Evolutionary conservation across 371 early-diverging fungal genomes (phyloP).

Genomic region (Entomophthora muscae): DNA sequence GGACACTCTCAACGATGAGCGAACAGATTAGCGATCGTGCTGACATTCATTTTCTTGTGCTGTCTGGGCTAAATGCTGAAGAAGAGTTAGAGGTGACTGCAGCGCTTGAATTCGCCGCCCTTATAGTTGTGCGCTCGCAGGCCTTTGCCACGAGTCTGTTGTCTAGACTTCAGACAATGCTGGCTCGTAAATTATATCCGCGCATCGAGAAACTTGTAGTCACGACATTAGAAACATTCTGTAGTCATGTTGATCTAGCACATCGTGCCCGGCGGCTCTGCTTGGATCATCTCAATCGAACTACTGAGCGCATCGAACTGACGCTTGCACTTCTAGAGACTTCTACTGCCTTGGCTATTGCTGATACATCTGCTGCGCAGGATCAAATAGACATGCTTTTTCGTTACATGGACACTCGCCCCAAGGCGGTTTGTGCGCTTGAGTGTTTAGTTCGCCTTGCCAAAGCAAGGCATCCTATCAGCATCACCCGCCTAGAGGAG

Average conservation of each 20-base stretch:
- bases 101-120: background rate
- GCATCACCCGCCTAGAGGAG: background rate
- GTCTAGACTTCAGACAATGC: background rate
- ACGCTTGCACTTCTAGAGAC: background rate
- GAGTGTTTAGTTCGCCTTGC: background rate
- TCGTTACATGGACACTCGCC: background rate
- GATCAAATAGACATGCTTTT: background rate
- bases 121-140: background rate
- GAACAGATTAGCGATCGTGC: background rate
- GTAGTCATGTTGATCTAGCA: background rate
- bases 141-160: background rate
- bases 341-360: background rate
- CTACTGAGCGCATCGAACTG: background rate
- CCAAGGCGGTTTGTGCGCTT: background rate
- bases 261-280: background rate
- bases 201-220: background rate
- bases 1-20: background rate
- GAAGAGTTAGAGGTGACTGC: background rate
- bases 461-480: background rate
- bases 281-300: background rate
- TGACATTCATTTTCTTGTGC: background rate
- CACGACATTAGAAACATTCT: background rate
- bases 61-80: background rate
- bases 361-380: background rate
- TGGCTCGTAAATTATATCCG: background rate